These are phyloP conservation scores for Endogone sp. DNA, from an alignment of 192 early-diverging fungal species.

Conservation along the genomic window DNA sequence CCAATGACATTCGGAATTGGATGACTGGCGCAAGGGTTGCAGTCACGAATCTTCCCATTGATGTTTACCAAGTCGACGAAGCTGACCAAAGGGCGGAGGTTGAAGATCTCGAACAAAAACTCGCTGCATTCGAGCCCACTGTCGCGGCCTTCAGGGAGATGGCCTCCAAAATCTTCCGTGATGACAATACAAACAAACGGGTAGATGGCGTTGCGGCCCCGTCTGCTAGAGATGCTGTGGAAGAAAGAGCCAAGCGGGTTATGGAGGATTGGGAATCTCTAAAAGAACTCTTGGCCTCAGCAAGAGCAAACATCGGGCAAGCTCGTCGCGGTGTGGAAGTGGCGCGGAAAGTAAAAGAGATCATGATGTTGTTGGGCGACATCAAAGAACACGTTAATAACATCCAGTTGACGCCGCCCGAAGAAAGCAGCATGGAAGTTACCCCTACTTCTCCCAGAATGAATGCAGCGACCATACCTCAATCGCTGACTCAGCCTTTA, in stretches of 20 bases:
- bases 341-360: slow-evolving; percentile 15
- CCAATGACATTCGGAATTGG: slow-evolving; percentile 20
- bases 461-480: no score
- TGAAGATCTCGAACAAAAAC: slow-evolving; percentile 14
- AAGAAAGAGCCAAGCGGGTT: slow-evolving; percentile 17
- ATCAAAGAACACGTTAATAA: slow-evolving; percentile 18
- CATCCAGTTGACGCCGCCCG: slow-evolving; percentile 12
- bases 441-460: no score
- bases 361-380: slow-evolving; percentile 17
- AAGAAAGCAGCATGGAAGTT: slow-evolving; percentile 1
- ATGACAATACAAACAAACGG: slow-evolving; percentile 5
- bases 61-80: slow-evolving; percentile 22
- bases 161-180: slow-evolving; percentile 13
- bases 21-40: slow-evolving; percentile 18
- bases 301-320: slow-evolving; percentile 14
- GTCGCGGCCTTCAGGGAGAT: slow-evolving; percentile 19
- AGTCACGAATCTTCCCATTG: slow-evolving; percentile 5
- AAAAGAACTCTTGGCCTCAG: slow-evolving; percentile 10
- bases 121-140: slow-evolving; percentile 18
- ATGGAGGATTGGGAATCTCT: slow-evolving; percentile 29
- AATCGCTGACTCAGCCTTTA: no score
- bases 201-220: slow-evolving; percentile 2
- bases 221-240: slow-evolving; percentile 3
- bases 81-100: slow-evolving; percentile 12
- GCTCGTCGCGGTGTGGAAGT: slow-evolving; percentile 5